Base-by-base conservation (phyloP, 108 stramenopile species). In the Ochromonas danica region DNA sequence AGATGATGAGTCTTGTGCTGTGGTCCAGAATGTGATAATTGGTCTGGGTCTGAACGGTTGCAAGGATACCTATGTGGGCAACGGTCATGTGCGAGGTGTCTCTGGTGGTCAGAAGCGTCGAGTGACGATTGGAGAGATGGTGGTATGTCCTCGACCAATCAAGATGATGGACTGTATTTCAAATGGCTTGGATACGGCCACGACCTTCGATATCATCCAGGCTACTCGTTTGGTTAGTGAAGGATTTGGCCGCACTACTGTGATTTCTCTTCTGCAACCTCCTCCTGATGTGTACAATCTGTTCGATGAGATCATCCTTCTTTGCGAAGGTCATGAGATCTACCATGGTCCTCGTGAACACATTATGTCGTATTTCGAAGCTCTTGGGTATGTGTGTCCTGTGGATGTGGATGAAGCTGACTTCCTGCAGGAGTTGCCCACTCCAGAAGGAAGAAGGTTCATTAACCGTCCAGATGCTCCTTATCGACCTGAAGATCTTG, bases 271-370 rank as follows among this genome's bases (percentile, higher is more conserved):
- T 31, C 85, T 94, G 1, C 93, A 95, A 77, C 94, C 95, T 30
- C 90, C 93, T 0, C 94, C 93, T 0, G 94, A 95, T 86, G 92
- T 92, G n/a, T 92, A 93, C 39, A 91, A 91, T 41, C 84, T 95
- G 60, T 96, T 96, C 82, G 94, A 95, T 78, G 90, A 94, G 43
- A 42, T 95, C 6, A 89, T 94, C 22, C 78, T 96, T 65, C 78
- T 96, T 31, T 88, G 89, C 79, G 81, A 90, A 36, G 95, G 95
- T 39, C 86, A 78, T 39, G 79, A 94, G 35, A 86, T 95, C 38
- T 93, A 91, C 79, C 87, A 89, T n/a, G 95, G 94, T 2, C 91
- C 90, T 3, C 85, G 92, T 33, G 91, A 89, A 39, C 72, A 81
- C 6, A 83, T 92, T 0, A 63, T 89, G 62, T 42, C 39, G 43